phyloP scores from a whole-genome alignment of 2,329 filamentous ascomycete species.

The Colletotrichum spinosum region DNA sequence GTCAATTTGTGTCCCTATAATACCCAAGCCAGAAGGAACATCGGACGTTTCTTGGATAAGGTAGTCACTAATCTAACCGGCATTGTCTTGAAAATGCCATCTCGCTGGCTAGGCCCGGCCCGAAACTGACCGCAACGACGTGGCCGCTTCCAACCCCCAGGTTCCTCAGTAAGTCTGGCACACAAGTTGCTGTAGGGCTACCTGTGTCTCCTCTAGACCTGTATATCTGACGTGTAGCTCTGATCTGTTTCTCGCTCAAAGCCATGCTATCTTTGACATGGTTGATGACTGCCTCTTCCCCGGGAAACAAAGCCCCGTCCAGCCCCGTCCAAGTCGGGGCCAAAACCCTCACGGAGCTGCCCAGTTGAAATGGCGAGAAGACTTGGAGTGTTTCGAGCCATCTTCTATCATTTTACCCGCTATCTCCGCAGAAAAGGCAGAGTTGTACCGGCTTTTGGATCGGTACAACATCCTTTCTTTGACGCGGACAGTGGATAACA shows the following conservation, averaged over 20 bases:
- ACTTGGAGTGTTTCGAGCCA: constrained; percentile 3
- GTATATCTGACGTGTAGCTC: constrained; percentile 6
- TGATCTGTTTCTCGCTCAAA: constrained; percentile 17
- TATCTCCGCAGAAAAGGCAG: constrained; percentile 1
- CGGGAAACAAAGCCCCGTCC: constrained; percentile 21
- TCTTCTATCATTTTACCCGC: constrained; percentile 2
- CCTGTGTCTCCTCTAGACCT: constrained; percentile 1
- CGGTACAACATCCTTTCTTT: constrained; percentile 13
- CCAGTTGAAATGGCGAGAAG: constrained; percentile 5
- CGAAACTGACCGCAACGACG: constrained; percentile 20
- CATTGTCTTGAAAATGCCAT: constrained; percentile 21
- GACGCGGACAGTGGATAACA: constrained; percentile 2
- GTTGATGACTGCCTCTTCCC: constrained; percentile 17
- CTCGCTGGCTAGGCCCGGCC: constrained; percentile 25
- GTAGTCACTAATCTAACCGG: neutral
- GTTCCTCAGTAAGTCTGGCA: constrained; percentile 17
- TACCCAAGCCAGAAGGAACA: too few relatives aligned
- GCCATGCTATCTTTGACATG: constrained; percentile 19
- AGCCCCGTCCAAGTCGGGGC: constrained; percentile 17
- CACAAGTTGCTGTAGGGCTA: constrained; percentile 23
- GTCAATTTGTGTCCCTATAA: too few relatives aligned
- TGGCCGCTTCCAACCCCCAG: constrained; percentile 17
- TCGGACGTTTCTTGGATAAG: too few relatives aligned
- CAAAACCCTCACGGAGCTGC: constrained; percentile 12
- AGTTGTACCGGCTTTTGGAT: constrained; percentile 12